These are phyloP conservation scores for Solanum chmielewskii DNA, from an alignment of 257 asterid genomes.

Conservation along the genomic window DNA sequence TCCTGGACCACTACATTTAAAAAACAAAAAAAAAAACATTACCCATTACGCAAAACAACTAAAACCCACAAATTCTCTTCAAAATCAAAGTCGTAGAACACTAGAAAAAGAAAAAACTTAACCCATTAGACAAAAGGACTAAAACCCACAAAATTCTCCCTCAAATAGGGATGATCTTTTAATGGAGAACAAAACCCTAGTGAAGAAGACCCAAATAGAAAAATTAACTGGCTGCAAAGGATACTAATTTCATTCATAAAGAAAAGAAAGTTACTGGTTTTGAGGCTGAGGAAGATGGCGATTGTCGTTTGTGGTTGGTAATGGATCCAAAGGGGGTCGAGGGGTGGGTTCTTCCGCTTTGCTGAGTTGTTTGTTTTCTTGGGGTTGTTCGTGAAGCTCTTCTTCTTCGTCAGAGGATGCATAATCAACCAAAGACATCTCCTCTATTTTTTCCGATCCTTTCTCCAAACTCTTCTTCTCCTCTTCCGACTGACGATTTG, in stretches of 20 bases:
- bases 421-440: slow-evolving; percentile 81
- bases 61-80: background rate
- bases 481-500: background rate
- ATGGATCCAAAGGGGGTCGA: background rate
- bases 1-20: background rate
- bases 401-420: slow-evolving; percentile 39
- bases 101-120: background rate
- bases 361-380: background rate
- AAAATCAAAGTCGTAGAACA: background rate
- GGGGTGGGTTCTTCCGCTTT: background rate
- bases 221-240: background rate
- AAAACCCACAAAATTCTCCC: background rate
- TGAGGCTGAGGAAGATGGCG: background rate
- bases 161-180: background rate
- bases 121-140: background rate
- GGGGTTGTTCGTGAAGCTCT: background rate
- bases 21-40: too few relatives aligned
- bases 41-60: background rate
- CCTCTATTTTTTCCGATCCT: background rate
- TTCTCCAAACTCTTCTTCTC: background rate
- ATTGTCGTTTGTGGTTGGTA: background rate
- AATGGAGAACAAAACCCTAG: slow-evolving; percentile 4
- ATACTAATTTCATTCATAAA: background rate
- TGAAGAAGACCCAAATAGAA: background rate
- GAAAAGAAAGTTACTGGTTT: slow-evolving; percentile 2